Percentiles rank a stretch among this genome's conserved stretches.
Evolutionary conservation across 2,329 filamentous ascomycete species (phyloP).

Genomic region (Chaetomium sp.): DNA sequence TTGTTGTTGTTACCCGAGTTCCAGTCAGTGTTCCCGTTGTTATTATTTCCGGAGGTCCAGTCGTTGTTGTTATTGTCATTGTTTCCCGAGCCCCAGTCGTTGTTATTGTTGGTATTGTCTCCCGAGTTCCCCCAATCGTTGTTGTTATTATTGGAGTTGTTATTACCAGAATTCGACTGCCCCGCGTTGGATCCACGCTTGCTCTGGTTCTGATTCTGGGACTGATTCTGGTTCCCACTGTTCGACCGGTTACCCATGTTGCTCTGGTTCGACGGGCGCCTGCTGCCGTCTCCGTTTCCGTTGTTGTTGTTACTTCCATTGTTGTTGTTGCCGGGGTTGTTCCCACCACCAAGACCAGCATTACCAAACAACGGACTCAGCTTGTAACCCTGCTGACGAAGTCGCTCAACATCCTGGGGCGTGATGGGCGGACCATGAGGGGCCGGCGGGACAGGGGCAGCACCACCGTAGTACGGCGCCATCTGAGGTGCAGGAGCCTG

Average conservation of each 20-base stretch:
- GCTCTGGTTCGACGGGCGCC: not conserved
- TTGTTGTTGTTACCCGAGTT: not conserved
- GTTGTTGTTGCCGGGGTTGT: not conserved
- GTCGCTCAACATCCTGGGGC: not conserved
- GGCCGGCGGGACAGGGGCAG: not conserved
- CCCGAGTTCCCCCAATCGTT: not conserved
- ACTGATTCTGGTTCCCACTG: not conserved
- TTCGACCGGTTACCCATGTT: not conserved
- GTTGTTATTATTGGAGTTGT: not conserved
- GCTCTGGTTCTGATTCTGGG: not conserved
- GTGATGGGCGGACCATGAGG: not conserved
- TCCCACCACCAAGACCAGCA: not conserved
- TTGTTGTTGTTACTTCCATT: not conserved
- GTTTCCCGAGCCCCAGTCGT: not conserved
- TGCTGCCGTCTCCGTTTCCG: not conserved
- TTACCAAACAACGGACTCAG: slow-evolving; percentile 1
- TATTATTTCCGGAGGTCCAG: not conserved
- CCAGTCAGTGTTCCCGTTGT: not conserved
- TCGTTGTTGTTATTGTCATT: not conserved
- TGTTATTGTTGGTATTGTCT: not conserved
- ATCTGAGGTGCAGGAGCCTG: not conserved
- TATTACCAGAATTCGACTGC: not conserved
- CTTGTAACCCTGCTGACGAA: not conserved
- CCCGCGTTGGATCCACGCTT: not conserved
- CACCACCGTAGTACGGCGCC: not conserved